Evolutionary conservation across 2,329 filamentous ascomycete species (phyloP).

Genomic region (Neurospora crassa): DNA sequence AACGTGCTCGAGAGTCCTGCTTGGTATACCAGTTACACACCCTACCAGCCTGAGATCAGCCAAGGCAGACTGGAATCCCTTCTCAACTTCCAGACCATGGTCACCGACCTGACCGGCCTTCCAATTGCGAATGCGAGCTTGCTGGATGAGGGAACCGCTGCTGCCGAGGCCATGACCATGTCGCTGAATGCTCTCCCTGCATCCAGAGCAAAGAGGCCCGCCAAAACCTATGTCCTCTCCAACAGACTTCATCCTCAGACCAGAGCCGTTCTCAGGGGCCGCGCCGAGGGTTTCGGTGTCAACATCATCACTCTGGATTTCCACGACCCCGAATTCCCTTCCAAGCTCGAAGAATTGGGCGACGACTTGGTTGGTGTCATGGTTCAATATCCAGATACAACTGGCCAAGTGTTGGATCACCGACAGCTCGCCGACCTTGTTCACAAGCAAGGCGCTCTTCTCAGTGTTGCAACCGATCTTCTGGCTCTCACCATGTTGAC

Average conservation of each 20-base stretch:
- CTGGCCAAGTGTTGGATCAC: slow-evolving; percentile 71
- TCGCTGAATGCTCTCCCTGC: slow-evolving; percentile 67
- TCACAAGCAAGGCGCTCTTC: slow-evolving; percentile 67
- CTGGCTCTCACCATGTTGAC: slow-evolving; percentile 79
- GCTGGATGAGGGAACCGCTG: slow-evolving; percentile 84
- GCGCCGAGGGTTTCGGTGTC: slow-evolving; percentile 87
- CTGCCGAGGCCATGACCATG: slow-evolving; percentile 92
- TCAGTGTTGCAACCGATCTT: slow-evolving; percentile 84
- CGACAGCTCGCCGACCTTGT: slow-evolving; percentile 63
- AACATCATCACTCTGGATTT: slow-evolving; percentile 66
- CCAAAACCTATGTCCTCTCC: slow-evolving; percentile 79
- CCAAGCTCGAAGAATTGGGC: slow-evolving; percentile 61
- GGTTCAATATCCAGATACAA: slow-evolving; percentile 90
- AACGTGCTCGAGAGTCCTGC: slow-evolving; percentile 88
- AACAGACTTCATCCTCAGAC: slow-evolving; percentile 78
- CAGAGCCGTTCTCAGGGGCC: slow-evolving; percentile 70
- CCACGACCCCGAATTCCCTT: slow-evolving; percentile 45
- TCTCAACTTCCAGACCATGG: slow-evolving; percentile 91
- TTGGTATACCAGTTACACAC: slow-evolving; percentile 98
- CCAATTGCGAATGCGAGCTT: slow-evolving; percentile 86
- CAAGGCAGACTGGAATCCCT: slow-evolving; percentile 88
- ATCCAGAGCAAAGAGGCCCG: slow-evolving; percentile 61
- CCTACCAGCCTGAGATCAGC: slow-evolving; percentile 95
- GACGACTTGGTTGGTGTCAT: slow-evolving; percentile 80
- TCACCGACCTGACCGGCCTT: slow-evolving; percentile 77